These are phyloP conservation scores for Podosphaera aphanis DNA, from an alignment of 2,329 filamentous ascomycete genomes.

Conservation along the genomic window DNA sequence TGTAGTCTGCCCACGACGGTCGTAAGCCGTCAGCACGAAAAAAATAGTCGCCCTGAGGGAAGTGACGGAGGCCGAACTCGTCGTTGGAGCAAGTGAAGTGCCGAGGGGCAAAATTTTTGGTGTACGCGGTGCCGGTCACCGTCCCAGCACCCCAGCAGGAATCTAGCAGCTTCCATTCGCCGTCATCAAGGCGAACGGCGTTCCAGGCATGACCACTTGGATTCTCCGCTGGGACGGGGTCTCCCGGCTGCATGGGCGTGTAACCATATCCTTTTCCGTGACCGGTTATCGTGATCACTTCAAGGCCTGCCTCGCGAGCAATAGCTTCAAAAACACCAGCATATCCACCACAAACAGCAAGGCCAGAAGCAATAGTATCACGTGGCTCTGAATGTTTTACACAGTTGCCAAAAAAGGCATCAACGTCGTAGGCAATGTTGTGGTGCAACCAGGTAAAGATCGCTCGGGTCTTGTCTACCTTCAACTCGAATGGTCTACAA, in stretches of 20 bases:
- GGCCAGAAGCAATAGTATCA: slow-evolving; percentile 49
- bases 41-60: slow-evolving; percentile 48
- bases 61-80: slow-evolving; percentile 61
- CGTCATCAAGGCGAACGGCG: slow-evolving; percentile 64
- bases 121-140: slow-evolving; percentile 34
- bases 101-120: slow-evolving; percentile 40
- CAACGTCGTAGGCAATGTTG: slow-evolving; percentile 68
- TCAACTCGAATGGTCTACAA: slow-evolving; percentile 54
- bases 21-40: slow-evolving; percentile 49
- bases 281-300: slow-evolving; percentile 50
- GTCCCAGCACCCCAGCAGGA: slow-evolving; percentile 79
- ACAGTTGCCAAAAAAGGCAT: slow-evolving; percentile 51
- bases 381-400: slow-evolving; percentile 45
- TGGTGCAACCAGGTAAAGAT: slow-evolving; percentile 94
- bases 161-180: slow-evolving; percentile 79
- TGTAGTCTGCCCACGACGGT: slow-evolving; percentile 63
- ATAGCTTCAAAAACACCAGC: slow-evolving; percentile 61
- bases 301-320: slow-evolving; percentile 55
- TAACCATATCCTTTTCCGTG: slow-evolving; percentile 77
- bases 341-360: slow-evolving; percentile 82
- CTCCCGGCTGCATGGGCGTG: slow-evolving; percentile 33
- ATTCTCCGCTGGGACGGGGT: slow-evolving; percentile 38
- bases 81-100: slow-evolving; percentile 44
- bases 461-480: slow-evolving; percentile 73
- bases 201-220: slow-evolving; percentile 71